These are phyloP conservation scores for Amauroascus niger DNA, from an alignment of 2,329 filamentous ascomycete genomes.

Conservation along the genomic window DNA sequence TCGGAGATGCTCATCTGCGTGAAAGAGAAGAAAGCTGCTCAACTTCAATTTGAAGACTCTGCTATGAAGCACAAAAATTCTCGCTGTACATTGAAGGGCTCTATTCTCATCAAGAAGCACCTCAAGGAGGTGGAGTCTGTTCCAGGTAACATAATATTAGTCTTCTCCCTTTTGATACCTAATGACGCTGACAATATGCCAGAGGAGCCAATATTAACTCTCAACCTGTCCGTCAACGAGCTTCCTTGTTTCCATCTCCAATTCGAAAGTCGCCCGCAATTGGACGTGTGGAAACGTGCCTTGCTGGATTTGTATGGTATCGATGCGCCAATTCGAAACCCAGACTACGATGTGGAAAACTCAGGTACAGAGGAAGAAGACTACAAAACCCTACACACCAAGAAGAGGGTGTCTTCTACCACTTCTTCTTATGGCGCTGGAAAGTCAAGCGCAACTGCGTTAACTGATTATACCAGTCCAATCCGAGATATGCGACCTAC, in stretches of 20 bases:
- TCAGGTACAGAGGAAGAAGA: conserved; percentile 87
- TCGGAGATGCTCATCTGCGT: conserved; percentile 99
- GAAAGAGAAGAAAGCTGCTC: conserved; percentile 76
- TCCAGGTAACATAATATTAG: conserved; percentile 29
- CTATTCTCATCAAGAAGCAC: conserved; percentile 96
- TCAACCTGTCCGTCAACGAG: conserved; percentile 84
- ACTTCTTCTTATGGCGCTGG: conserved; percentile 72
- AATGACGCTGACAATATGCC: conserved; percentile 2
- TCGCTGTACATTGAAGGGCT: conserved; percentile 86
- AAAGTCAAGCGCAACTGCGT: conserved; percentile 75
- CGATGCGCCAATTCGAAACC: conserved; percentile 52
- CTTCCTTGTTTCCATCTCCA: conserved; percentile 88
- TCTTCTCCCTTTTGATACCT: background rate
- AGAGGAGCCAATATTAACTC: conserved; percentile 76
- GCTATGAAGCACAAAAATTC: conserved; percentile 52
- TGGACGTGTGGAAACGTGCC: conserved; percentile 84
- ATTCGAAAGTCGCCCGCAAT: conserved; percentile 71
- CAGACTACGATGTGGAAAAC: conserved; percentile 69
- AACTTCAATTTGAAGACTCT: conserved; percentile 51
- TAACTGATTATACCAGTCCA: conserved; percentile 81
- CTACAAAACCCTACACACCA: conserved; percentile 48
- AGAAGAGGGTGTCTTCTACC: conserved; percentile 68
- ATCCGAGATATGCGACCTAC: conserved; percentile 39
- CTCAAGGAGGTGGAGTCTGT: conserved; percentile 74
- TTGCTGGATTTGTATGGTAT: conserved; percentile 71